Conservation (phyloP, 2,329 filamentous ascomycete genomes). For the Claviceps digitariae region DNA sequence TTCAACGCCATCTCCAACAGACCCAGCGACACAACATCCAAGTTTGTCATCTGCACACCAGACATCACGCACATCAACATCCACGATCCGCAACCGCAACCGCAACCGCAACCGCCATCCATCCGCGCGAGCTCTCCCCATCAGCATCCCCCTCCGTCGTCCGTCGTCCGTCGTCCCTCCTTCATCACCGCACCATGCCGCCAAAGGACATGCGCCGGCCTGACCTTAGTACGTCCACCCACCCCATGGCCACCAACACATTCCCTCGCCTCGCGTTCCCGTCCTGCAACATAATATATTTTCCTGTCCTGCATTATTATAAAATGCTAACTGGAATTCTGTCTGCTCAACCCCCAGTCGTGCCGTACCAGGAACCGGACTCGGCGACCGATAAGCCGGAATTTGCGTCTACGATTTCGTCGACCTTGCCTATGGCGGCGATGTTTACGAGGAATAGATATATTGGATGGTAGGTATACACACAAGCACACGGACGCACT, state of each 20-base stretch:
- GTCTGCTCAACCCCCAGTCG: no score
- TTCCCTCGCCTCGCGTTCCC: no score
- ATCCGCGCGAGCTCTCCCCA: no score
- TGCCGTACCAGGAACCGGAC: conserved; percentile 72
- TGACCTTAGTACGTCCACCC: conserved; percentile 27
- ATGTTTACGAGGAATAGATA: conserved; percentile 89
- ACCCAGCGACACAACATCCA: background rate
- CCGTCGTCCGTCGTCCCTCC: background rate
- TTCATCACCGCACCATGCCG: conserved; percentile 19
- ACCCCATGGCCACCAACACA: background rate
- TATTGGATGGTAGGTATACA: conserved; percentile 42
- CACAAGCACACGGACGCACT: no score
- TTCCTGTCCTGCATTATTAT: no score
- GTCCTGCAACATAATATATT: no score
- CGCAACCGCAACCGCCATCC: no score
- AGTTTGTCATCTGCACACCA: background rate
- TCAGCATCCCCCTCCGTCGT: background rate
- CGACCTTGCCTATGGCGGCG: conserved; percentile 87
- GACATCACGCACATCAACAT: background rate
- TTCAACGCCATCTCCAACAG: background rate
- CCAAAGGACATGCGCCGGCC: conserved; percentile 30
- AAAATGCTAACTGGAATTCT: no score
- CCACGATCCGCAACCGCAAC: no score
- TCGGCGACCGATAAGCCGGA: conserved; percentile 52
- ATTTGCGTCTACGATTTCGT: conserved; percentile 56